Evolutionary conservation across 1,139 yeast species (phyloP), one percentile per base, ranked within the genome.

Genomic region (Protomyces lactucae-debilis): DNA sequence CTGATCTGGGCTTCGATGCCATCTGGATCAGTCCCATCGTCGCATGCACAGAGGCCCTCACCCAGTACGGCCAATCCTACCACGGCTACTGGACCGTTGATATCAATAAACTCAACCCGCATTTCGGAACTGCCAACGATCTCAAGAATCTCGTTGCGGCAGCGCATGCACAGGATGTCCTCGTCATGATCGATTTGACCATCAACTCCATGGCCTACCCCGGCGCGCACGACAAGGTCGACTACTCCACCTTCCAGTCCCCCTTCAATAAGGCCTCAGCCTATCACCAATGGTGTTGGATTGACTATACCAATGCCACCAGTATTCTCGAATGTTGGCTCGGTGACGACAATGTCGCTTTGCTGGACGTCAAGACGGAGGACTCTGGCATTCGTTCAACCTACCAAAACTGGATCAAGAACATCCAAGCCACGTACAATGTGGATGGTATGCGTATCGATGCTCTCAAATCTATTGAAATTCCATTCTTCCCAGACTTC

Each of bases 21-120:
- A 64, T 66, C 40, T 66, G 68, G 68, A 65, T 66, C n/a, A 65
- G 68, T 6, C 68, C 68, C 4, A 46, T 66, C 16, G 64, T 48
- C 16, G 39, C 64, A 46, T 64, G 64, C 40, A 64, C 66, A 52
- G 66, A 57, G 8, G 55, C 21, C 8, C 32, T 57, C 3, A 55
- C 66, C 8, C 57, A 51, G 10, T 51, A 52, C 45, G 68, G 68
- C 23, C 54, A 59, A 25, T 65, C 65, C 9, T 66, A 57, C 18
- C 68, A 66, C 48, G 68, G 68, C 36, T 66, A 65, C 57, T 66
- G 68, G 68, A 57, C 59, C 21, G 48, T 52, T 12, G 57, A 66
- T 23, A 57, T 57, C 45, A 54, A 66, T 55, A 28, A 36, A 10
- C 54, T 65, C 16, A 66, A 66, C 52, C 16, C 57, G 10, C 66